These are phyloP conservation scores for Biscogniauxia sp. DNA, from an alignment of 2,329 filamentous ascomycete species.

Conservation along the genomic window DNA sequence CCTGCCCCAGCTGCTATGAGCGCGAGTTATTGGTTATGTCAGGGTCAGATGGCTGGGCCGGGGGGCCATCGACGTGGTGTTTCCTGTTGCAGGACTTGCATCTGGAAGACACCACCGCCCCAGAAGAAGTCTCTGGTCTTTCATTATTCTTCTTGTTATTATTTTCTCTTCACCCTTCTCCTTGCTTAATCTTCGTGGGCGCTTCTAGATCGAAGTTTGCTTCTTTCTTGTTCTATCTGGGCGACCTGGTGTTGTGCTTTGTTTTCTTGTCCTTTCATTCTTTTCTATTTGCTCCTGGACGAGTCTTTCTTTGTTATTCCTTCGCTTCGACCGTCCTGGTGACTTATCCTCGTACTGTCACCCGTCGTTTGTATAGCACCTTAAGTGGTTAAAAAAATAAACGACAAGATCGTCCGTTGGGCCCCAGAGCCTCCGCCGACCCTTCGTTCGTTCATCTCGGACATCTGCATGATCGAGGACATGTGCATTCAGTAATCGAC, in stretches of 20 bases:
- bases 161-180: constrained; percentile 15
- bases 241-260: constrained; percentile 14
- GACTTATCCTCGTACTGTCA: constrained; percentile 16
- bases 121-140: constrained; percentile 5
- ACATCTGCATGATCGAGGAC: constrained; percentile 9
- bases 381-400: neutral
- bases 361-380: constrained; percentile 4
- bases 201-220: constrained; percentile 28
- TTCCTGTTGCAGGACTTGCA: neutral
- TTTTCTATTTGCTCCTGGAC: constrained; percentile 26
- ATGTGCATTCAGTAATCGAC: constrained; percentile 16
- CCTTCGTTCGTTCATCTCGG: constrained; percentile 1
- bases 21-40: neutral
- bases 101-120: neutral
- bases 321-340: constrained; percentile 20
- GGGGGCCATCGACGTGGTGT: neutral
- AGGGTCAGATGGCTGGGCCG: neutral
- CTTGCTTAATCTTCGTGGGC: constrained; percentile 8
- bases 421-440: neutral
- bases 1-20: neutral
- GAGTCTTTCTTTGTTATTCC: constrained; percentile 25
- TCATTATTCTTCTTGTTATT: constrained; percentile 12
- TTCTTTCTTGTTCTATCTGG: constrained; percentile 15
- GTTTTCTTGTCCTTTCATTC: constrained; percentile 18
- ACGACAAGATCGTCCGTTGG: constrained; percentile 2